phyloP scores from a whole-genome alignment of 345 rosid genomes.

The Eucalyptus pumila region DNA sequence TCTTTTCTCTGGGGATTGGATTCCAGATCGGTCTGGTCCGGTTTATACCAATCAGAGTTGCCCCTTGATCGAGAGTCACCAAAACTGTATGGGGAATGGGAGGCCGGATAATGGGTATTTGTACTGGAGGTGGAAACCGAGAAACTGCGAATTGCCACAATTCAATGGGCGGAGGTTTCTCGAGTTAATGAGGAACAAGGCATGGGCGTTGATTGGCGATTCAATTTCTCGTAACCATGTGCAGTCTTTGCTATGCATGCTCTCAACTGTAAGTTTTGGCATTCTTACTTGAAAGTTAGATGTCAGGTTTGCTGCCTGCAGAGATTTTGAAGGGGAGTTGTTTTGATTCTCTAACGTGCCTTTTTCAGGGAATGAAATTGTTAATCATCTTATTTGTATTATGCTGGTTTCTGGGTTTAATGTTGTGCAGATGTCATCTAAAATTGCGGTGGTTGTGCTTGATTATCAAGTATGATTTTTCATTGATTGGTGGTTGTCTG shows the following conservation, averaged over 20 bases:
- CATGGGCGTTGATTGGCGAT: conserved; percentile 85
- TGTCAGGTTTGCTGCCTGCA: not conserved
- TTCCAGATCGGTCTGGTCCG: conserved; percentile 67
- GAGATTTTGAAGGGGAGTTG: not conserved
- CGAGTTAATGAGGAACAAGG: conserved; percentile 59
- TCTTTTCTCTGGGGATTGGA: conserved; percentile 76
- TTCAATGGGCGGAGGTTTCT: conserved; percentile 62
- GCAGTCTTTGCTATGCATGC: conserved; percentile 84
- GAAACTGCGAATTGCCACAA: conserved; percentile 54
- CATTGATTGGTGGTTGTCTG: not conserved
- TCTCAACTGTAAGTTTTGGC: conserved; percentile 35
- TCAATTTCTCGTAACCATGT: conserved; percentile 94
- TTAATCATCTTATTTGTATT: not conserved
- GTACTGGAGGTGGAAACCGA: conserved; percentile 88
- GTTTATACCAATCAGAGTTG: conserved; percentile 62
- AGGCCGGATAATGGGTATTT: conserved; percentile 70
- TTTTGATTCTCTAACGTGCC: not conserved
- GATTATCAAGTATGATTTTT: not conserved
- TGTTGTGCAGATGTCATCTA: not conserved
- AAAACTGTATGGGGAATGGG: conserved; percentile 88
- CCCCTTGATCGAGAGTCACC: conserved; percentile 65
- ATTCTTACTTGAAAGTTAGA: not conserved
- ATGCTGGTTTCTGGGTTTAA: not conserved
- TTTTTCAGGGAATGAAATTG: not conserved
- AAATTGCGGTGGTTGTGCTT: not conserved